Evolutionary conservation across 768 basidiomycete genomes (phyloP), one percentile per base, ranked within the genome.

Genomic region (Rhodotorula paludigena): DNA sequence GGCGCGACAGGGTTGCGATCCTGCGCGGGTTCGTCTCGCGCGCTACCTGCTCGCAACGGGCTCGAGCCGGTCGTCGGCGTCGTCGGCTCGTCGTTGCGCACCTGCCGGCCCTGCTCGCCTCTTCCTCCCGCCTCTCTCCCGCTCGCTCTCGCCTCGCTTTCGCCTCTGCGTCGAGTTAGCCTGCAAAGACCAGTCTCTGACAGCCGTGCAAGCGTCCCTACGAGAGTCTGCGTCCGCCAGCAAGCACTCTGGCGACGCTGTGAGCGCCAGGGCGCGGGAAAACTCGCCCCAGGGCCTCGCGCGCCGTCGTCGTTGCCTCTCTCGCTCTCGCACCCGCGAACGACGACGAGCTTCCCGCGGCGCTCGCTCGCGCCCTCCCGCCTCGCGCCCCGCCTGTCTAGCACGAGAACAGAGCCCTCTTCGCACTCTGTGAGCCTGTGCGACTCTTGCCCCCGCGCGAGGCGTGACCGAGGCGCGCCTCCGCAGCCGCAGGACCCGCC

Each of bases 291-390:
- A 18, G 32, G 16, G 23, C 36, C 25, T 4, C 33, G 6, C 41
- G 32, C 60, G 45, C 52, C 32, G 39, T 30, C 55, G 42, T 32
- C 33, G 39, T 48, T 30, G 47, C 32, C 63, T 44, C 36, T 8
- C 48, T 51, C 36, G 23, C 56, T 28, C 48, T 44, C 44, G 33
- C 61, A 16, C 25, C 45, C 32, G 49, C 30, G 61, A 54, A 39
- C 67, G 56, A 47, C 67, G 57, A 63, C 66, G 39, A 41, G 25
- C 44, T 45, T 21, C 56, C 23, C 11, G 25, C 66, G 39, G 51
- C 23, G 41, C 49, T 58, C 49, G 15, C 60, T 45, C 56, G 20
- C 49, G 18, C 42, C 33, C n/a, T 56, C 58, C 33, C 52, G 33
- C 52, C 18, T 41, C 48, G 48, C 52, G 5, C 33, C 18, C 35